Conservation (phyloP, 139 green algal species). For the Coelastrella sp. region DNA sequence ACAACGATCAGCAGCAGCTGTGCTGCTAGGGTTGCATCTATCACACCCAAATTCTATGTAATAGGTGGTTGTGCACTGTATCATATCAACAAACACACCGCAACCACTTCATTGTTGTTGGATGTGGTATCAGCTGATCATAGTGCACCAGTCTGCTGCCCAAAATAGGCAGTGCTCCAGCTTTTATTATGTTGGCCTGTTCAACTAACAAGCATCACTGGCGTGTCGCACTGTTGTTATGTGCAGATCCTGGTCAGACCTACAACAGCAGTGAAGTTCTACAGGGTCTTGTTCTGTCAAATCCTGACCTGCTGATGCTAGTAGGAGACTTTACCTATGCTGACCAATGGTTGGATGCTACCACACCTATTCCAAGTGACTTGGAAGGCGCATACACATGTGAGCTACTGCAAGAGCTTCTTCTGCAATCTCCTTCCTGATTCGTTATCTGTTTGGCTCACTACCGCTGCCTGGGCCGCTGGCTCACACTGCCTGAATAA, state of each 20-base stretch:
- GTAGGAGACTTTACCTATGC: conserved; percentile 87
- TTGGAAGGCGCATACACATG: conserved; percentile 4
- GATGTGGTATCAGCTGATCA: not conserved
- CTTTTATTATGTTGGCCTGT: not conserved
- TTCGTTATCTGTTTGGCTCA: no score
- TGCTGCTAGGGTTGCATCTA: not conserved
- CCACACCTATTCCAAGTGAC: not conserved
- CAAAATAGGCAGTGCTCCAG: not conserved
- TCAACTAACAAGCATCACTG: not conserved
- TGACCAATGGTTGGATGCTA: conserved; percentile 63
- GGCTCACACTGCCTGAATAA: no score
- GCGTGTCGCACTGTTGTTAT: not conserved
- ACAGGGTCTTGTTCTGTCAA: conserved; percentile 59
- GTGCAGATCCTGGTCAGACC: conserved; percentile 82
- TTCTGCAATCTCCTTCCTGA: no score
- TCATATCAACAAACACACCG: no score
- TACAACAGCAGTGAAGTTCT: conserved; percentile 77
- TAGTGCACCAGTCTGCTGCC: not conserved
- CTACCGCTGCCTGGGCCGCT: no score
- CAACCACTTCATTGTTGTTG: no score
- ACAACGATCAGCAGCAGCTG: no score
- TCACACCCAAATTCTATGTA: not conserved
- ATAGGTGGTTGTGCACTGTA: not conserved
- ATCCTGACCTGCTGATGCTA: conserved; percentile 64
- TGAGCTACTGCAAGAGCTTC: no score